Evolutionary conservation across 495 filamentous ascomycete species (phyloP), one percentile per base, ranked within the genome.

Genomic region (Aspergillus funiculosus): DNA sequence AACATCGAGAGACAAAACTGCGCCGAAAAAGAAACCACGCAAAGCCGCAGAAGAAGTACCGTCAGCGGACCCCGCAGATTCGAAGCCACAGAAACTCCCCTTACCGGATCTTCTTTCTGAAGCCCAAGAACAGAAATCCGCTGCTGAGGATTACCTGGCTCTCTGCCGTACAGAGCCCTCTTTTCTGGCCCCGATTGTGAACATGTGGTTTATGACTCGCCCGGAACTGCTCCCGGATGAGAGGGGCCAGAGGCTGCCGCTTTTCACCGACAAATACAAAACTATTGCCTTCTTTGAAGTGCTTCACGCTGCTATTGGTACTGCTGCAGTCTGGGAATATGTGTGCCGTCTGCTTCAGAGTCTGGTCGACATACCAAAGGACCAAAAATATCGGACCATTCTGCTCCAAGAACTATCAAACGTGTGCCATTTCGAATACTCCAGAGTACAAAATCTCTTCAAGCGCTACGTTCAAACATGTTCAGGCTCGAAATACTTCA

Each of bases 331-430:
- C 27, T 73, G 66, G 69, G 52, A 49, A 18, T 69, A 66, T 44
- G 28, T 73, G 4, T 34, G 25, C 19, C 42, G 31, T 2, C 59
- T 72, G 9, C 53, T 73, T n/a, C 43, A 58, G 17, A 36, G 49
- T 4, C 46, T 68, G 6, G 2, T 38, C 2, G 44, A 26, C 10
- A 45, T 22, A 1, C 15, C 34, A 1, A 32, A 46, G 2, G 58
- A 63, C 43, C 60, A 58, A 38, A 22, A 29, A 17, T 51, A 58
- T 36, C 43, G 45, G 5, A 15, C 42, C n/a, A 53, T 57, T 11
- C 17, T 67, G 14, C 52, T 63, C 1, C 67, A 69, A 26, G 65
- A 72, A 29, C 28, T 69, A 1, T 44, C 59, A 15, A 70, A 68
- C 32, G 48, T 66, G 9, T 66, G 58, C 40, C 48, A 69, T 28